Evolutionary conservation across 2,329 filamentous ascomycete genomes (phyloP), one percentile per base, ranked within the genome.

Genomic region (Didymella pomorum): DNA sequence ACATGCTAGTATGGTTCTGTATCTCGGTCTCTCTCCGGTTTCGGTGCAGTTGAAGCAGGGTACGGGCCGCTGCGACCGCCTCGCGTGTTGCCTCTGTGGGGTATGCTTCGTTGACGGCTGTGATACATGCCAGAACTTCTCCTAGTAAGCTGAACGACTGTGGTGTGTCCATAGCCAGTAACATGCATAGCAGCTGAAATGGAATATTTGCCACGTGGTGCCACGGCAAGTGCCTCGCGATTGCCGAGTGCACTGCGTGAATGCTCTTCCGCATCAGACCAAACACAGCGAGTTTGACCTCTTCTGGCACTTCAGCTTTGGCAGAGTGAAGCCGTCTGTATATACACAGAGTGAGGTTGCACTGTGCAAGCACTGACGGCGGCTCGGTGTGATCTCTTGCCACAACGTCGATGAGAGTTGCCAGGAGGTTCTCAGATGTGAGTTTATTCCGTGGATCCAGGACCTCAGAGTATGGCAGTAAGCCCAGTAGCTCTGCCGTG

Each of bases 181-280:
- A 33, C 20, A 47, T 47, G 37, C 51, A 54, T 8, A 54, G 43
- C 16, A 54, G 39, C 20, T 54, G 51, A 21, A 54, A 54, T 14
- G 51, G 51, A 4, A 54, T 47, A 3, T 54, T 54, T 2, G 51
- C 51, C 20, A 54, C 51, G 14, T 54, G 51, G 4, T 54, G 51
- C 51, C 51, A 54, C 4, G 51, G 51, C 28, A 54, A 14, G 1
- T 25, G 23, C 2, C 44, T 33, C 11, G 25, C 33, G n/a, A 54
- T 41, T 5, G 51, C 51, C 8, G 43, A 54, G 43, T 54, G 51
- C 16, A 54, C 51, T 1, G 51, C 51, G 4, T 28, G 43, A 4
- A 54, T 25, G 14, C 42, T 46, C 33, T 47, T 54, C 14, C 12
- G 44, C 51, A 54, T 47, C 25, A 46, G 18, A 12, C 11, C 4